Conservation (phyloP, 225 moss, liverwort and hornwort genomes). For the Thuidium tamariscinum region DNA sequence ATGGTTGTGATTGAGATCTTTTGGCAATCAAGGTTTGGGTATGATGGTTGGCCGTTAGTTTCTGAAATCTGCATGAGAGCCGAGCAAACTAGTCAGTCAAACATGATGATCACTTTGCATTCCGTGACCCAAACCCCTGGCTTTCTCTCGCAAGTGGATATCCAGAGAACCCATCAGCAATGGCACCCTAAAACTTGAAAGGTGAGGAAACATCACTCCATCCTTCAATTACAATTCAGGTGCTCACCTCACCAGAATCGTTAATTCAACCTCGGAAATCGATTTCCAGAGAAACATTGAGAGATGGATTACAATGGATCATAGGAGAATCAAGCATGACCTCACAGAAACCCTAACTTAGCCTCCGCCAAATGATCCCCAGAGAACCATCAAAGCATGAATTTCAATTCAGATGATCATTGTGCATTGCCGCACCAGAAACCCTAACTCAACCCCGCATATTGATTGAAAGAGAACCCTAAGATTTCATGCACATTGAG, state of each 20-base stretch:
- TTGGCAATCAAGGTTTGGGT: neutral
- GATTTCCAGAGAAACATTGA: neutral
- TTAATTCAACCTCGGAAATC: too few relatives aligned
- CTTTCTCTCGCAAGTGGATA: neutral
- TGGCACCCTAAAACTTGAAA: neutral
- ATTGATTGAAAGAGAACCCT: too few relatives aligned
- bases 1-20: neutral
- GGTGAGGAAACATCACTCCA: neutral
- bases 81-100: neutral
- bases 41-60: neutral
- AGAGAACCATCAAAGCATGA: neutral
- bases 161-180: neutral
- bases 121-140: neutral
- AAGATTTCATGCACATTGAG: neutral
- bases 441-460: neutral
- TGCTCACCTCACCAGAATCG: neutral
- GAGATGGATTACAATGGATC: neutral
- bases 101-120: neutral
- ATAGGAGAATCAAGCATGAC: neutral
- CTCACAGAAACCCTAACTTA: neutral
- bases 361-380: neutral
- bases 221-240: too few relatives aligned
- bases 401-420: neutral
- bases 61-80: neutral
- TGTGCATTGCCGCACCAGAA: neutral